Conservation (phyloP, 2,329 filamentous ascomycete genomes). For the Akanthomyces lecanii region DNA sequence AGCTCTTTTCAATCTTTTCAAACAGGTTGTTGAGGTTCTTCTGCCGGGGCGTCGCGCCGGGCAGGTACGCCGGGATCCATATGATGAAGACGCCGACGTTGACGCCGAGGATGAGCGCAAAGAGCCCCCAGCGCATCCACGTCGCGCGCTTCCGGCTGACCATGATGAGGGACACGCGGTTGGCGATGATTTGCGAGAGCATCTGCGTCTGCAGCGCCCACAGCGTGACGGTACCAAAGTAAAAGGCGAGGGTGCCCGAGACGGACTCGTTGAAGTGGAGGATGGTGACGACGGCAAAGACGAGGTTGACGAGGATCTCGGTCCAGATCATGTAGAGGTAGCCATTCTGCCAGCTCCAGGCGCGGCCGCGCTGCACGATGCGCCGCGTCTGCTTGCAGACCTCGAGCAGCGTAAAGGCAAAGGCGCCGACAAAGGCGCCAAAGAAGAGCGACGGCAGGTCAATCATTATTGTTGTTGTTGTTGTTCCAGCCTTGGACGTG, state of each 20-base stretch:
- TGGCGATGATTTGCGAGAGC: slow-evolving; percentile 42
- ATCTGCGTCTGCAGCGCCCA: slow-evolving; percentile 34
- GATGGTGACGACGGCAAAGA: slow-evolving; percentile 11
- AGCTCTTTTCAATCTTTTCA: slow-evolving; percentile 35
- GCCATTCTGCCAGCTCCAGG: slow-evolving; percentile 21
- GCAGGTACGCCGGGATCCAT: slow-evolving; percentile 36
- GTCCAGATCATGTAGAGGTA: slow-evolving; percentile 18
- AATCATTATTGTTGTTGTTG: neutral
- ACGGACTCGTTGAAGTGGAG: neutral
- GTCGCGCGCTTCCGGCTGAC: slow-evolving; percentile 31
- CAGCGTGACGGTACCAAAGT: slow-evolving; percentile 15
- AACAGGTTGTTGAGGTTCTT: slow-evolving; percentile 22
- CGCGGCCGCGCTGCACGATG: slow-evolving; percentile 20
- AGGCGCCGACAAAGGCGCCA: slow-evolving; percentile 26
- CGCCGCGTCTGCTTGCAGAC: slow-evolving; percentile 22
- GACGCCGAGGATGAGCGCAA: slow-evolving; percentile 31
- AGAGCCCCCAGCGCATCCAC: slow-evolving; percentile 34
- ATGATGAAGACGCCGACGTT: slow-evolving; percentile 39
- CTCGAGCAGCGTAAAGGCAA: slow-evolving; percentile 25
- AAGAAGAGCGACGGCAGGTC: slow-evolving; percentile 25
- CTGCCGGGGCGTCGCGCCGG: slow-evolving; percentile 10
- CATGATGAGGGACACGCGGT: slow-evolving; percentile 40
- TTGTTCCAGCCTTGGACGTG: too few relatives aligned
- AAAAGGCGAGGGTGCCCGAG: slow-evolving; percentile 2
- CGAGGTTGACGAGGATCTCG: slow-evolving; percentile 11